These are phyloP conservation scores for Akanthomyces uredinophilus DNA, from an alignment of 2,329 filamentous ascomycete genomes.

Conservation along the genomic window DNA sequence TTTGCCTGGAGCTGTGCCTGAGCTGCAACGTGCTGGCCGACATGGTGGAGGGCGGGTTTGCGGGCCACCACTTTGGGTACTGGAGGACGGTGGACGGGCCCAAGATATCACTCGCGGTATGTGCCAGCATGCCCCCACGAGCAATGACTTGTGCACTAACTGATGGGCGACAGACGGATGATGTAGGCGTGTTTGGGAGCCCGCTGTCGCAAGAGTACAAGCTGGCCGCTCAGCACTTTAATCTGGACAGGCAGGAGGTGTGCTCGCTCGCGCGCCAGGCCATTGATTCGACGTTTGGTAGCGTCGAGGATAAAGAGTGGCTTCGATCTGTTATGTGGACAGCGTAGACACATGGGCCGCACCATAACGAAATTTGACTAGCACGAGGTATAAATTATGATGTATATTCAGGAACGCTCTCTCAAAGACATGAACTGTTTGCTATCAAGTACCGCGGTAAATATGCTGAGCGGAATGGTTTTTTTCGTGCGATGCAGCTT, in stretches of 20 bases:
- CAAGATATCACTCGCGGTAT: conserved; percentile 63
- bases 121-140: conserved; percentile 28
- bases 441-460: conserved; percentile 10
- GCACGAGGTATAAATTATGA: background rate
- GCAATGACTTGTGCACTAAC: background rate
- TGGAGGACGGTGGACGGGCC: conserved; percentile 59
- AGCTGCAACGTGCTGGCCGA: conserved; percentile 76
- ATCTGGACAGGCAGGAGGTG: conserved; percentile 42
- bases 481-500: background rate
- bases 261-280: conserved; percentile 54
- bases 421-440: conserved; percentile 3
- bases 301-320: conserved; percentile 54
- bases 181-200: conserved; percentile 77
- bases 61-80: conserved; percentile 71
- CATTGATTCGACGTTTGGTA: conserved; percentile 63
- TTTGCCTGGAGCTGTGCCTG: conserved; percentile 72
- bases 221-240: conserved; percentile 67
- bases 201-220: conserved; percentile 71
- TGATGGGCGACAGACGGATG: conserved; percentile 60
- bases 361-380: background rate
- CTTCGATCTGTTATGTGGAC: conserved; percentile 48
- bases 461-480: conserved; percentile 13
- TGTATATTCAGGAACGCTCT: background rate
- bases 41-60: conserved; percentile 61
- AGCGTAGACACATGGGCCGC: background rate